phyloP scores from a whole-genome alignment of 2,329 filamentous ascomycete genomes.

The Verticillium nubilum region DNA sequence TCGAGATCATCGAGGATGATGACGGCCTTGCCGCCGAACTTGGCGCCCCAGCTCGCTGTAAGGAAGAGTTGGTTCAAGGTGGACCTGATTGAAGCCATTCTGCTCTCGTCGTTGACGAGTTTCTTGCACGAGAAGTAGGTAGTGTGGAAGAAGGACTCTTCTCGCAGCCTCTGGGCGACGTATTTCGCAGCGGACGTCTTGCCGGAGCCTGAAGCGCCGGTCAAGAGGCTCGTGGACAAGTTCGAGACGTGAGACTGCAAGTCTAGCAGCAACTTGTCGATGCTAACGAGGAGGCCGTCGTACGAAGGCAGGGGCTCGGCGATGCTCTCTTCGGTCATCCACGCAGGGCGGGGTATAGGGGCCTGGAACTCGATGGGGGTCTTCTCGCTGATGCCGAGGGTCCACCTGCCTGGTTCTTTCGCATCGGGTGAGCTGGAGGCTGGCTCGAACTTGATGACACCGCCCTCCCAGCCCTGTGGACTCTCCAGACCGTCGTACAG shows the following conservation, averaged over 20 bases:
- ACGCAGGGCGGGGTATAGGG: slow-evolving; percentile 62
- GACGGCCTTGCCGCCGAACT: slow-evolving; percentile 75
- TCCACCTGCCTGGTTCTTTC: slow-evolving; percentile 48
- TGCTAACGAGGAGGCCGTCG: slow-evolving; percentile 69
- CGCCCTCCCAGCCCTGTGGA: slow-evolving; percentile 71
- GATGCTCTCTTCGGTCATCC: slow-evolving; percentile 35
- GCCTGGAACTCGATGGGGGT: slow-evolving; percentile 70
- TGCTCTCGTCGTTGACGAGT: slow-evolving; percentile 83
- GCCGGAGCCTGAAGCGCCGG: slow-evolving; percentile 82
- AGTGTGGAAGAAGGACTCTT: slow-evolving; percentile 71
- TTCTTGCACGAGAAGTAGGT: slow-evolving; percentile 84
- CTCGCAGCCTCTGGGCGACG: slow-evolving; percentile 67
- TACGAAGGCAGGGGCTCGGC: slow-evolving; percentile 52
- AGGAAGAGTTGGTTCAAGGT: slow-evolving; percentile 80
- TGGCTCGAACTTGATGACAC: slow-evolving; percentile 73
- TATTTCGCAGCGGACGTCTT: slow-evolving; percentile 79
- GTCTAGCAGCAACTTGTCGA: slow-evolving; percentile 69
- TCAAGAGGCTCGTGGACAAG: slow-evolving; percentile 83
- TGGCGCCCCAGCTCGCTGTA: slow-evolving; percentile 83
- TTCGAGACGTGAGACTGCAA: slow-evolving; percentile 73
- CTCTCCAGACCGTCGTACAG: slow-evolving; percentile 46
- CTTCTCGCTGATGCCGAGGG: slow-evolving; percentile 71
- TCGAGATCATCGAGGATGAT: slow-evolving; percentile 92
- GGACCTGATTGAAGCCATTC: slow-evolving; percentile 87
- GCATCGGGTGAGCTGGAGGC: slow-evolving; percentile 19